Evolutionary conservation across 2,329 filamentous ascomycete species (phyloP).

Genomic region (Coniochaeta sp.): DNA sequence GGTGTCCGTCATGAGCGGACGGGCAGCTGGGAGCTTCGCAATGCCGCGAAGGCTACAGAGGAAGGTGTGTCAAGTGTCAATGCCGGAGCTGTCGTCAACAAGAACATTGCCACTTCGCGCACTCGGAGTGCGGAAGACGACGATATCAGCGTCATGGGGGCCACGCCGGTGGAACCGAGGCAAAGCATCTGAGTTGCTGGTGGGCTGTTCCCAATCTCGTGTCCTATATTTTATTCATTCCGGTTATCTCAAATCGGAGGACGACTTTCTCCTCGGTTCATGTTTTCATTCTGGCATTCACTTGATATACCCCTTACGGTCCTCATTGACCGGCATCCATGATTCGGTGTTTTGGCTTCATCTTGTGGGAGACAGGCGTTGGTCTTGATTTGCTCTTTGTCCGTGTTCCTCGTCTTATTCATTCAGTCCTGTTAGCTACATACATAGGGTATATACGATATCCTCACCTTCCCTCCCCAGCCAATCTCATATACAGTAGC

Average conservation of each 20-base stretch:
- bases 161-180: conserved; percentile 27
- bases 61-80: conserved; percentile 1
- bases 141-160: conserved; percentile 26
- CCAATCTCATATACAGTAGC: not conserved
- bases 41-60: conserved; percentile 8
- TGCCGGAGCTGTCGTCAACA: conserved; percentile 12
- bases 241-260: not conserved
- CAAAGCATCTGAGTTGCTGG: conserved; percentile 27
- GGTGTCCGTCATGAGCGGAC: conserved; percentile 36
- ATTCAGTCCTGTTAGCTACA: not conserved
- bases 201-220: not conserved
- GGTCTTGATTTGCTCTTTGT: not conserved
- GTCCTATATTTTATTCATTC: not conserved
- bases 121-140: conserved; percentile 21
- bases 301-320: not conserved
- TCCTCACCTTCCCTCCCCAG: not conserved
- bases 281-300: conserved; percentile 1
- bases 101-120: conserved; percentile 8
- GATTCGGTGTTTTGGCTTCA: not conserved
- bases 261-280: not conserved
- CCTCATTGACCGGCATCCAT: not conserved
- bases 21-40: conserved; percentile 42
- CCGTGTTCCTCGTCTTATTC: not conserved
- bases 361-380: not conserved
- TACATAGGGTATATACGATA: not conserved